Evolutionary conservation across 2,329 filamentous ascomycete species (phyloP).

Genomic region (Penicillium vulpinum): DNA sequence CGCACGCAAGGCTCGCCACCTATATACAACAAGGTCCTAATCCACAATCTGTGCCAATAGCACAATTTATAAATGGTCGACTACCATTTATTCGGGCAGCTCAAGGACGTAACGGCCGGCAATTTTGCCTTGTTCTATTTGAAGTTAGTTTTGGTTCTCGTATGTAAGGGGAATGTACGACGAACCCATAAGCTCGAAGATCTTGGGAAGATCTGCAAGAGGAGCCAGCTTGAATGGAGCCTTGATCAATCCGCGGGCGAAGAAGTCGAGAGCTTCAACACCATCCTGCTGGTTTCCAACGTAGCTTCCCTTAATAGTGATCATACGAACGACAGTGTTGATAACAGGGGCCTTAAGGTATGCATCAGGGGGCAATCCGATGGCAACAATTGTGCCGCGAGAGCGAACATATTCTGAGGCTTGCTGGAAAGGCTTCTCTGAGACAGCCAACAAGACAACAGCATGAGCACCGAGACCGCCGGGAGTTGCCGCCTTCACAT

Average conservation of each 20-base stretch:
- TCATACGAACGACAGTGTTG: constrained; percentile 81
- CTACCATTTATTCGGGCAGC: constrained; percentile 8
- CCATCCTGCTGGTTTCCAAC: constrained; percentile 86
- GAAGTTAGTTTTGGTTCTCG: neutral
- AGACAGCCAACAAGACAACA: constrained; percentile 77
- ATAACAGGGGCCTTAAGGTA: constrained; percentile 75
- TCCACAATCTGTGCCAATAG: neutral
- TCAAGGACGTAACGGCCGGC: constrained; percentile 19
- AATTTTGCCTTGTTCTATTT: constrained; percentile 18
- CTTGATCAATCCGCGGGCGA: constrained; percentile 73
- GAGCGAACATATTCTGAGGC: constrained; percentile 81
- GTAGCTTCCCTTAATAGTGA: constrained; percentile 84
- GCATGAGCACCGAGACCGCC: constrained; percentile 73
- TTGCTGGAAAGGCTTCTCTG: constrained; percentile 90
- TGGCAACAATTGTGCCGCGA: constrained; percentile 77
- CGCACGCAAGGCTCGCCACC: neutral
- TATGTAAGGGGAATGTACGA: neutral
- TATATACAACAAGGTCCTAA: neutral
- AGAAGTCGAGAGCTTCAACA: constrained; percentile 86
- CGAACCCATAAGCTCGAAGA: constrained; percentile 67
- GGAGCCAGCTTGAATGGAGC: constrained; percentile 80
- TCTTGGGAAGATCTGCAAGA: constrained; percentile 71
- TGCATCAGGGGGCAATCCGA: constrained; percentile 78
- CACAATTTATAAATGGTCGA: neutral
- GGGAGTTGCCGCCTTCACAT: constrained; percentile 75